Conservation (phyloP, 495 filamentous ascomycete genomes). For the Trichoderma virens region DNA sequence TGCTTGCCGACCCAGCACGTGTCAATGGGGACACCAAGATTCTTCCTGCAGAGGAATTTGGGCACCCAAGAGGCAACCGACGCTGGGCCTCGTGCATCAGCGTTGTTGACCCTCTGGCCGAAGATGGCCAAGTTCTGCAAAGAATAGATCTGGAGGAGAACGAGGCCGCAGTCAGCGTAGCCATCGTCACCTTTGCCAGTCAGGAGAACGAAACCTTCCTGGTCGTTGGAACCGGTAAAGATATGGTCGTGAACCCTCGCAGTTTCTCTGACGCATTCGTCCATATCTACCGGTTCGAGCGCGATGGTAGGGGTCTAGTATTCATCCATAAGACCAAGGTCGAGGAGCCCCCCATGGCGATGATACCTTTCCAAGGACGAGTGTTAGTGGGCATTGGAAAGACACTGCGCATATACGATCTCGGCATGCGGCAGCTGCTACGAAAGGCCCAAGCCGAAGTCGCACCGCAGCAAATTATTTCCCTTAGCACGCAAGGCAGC, state of each 20-base stretch:
- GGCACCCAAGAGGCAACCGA: slow-evolving; percentile 71
- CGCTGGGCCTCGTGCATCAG: slow-evolving; percentile 96
- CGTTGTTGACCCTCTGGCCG: slow-evolving; percentile 71
- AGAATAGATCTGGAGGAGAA: slow-evolving; percentile 80
- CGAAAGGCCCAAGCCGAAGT: slow-evolving; percentile 82
- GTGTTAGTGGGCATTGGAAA: slow-evolving; percentile 78
- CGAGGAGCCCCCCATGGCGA: slow-evolving; percentile 78
- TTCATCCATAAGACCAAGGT: slow-evolving; percentile 95
- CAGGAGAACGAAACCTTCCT: slow-evolving; percentile 87
- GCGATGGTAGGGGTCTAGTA: slow-evolving; percentile 77
- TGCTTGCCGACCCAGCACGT: slow-evolving; percentile 57
- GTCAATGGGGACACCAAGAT: slow-evolving; percentile 62
- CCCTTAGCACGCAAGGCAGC: slow-evolving; percentile 82
- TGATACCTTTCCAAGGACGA: slow-evolving; percentile 86
- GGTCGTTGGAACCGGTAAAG: slow-evolving; percentile 86
- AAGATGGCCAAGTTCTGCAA: slow-evolving; percentile 59
- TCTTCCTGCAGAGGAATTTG: slow-evolving; percentile 78
- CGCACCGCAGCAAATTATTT: slow-evolving; percentile 73
- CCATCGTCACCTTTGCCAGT: slow-evolving; percentile 73
- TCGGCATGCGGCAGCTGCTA: slow-evolving; percentile 83
- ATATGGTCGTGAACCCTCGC: slow-evolving; percentile 70
- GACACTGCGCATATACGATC: slow-evolving; percentile 77
- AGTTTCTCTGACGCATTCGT: slow-evolving; percentile 73
- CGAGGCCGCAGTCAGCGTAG: slow-evolving; percentile 83
- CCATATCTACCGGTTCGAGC: slow-evolving; percentile 85